Base-by-base conservation (phyloP, 108 stramenopile genomes). In the Ochromonas danica region DNA sequence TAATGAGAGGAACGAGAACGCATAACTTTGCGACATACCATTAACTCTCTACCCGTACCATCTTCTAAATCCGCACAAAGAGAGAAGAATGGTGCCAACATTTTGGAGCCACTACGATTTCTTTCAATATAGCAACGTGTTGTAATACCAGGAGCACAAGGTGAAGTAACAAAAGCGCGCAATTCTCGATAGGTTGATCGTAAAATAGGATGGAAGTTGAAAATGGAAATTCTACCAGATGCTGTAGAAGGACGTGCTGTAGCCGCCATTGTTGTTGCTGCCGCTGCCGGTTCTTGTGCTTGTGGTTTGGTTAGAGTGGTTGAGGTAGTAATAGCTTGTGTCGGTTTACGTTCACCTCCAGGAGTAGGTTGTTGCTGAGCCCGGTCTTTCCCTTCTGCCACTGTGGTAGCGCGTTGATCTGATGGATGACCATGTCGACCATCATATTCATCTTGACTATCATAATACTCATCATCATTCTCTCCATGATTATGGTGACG, bases 41-140 rank as follows among this genome's bases (percentile, higher is more conserved):
- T 35, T 1, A 87, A 45, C 62, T 83, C 82, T 38, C 87, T 83
- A n/a, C 87, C 87, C 36, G 83, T 87, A 33, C 87, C 87, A 83
- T 87, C 87, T 82, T 85, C 87, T 27, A 85, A 82, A 63, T 87
- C 87, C n/a, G 87, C 87, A 80, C 83, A 87, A 41, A 85, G 35
- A 0, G 83, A 80, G 39, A 79, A 87, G 77, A 87, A 77, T 6
- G 83, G 83, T n/a, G 61, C 60, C 41, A 87, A 45, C 85, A 40
- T 81, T 79, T 85, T 80, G 6, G 61, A 41, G 0, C 85, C 83
- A 42, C 30, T 41, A n/a, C 82, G 71, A 28, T 81, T 79, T 0
- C 87, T 71, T 43, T 87, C 87, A 42, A 87, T 86, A 71, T 83
- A 87, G 71, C 87, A 87, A 61, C 87, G 81, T 14, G 84, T 61